Percentiles rank a stretch among this genome's conserved stretches.
phyloP scores from a whole-genome alignment of 2,329 filamentous ascomycete genomes.

The Fusarium solani-melongenae region DNA sequence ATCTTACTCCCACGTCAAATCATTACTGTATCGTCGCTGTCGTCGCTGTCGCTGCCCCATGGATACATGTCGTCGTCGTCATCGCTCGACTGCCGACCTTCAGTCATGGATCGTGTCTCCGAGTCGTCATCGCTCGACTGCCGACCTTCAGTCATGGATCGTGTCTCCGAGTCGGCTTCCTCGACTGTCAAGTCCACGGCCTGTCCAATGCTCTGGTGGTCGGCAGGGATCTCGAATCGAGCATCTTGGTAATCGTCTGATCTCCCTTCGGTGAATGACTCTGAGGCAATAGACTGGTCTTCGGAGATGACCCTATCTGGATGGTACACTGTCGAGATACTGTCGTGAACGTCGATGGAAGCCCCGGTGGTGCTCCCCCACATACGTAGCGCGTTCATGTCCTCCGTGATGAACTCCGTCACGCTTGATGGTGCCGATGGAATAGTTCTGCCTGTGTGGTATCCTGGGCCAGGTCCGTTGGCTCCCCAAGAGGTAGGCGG shows the following conservation, averaged over 20 bases:
- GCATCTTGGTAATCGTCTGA: conserved; percentile 51
- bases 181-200: conserved; percentile 42
- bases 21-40: conserved; percentile 16
- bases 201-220: conserved; percentile 41
- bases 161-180: conserved; percentile 25
- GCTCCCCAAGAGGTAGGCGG: conserved; percentile 58
- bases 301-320: conserved; percentile 48
- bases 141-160: conserved; percentile 8
- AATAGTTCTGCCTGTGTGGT: conserved; percentile 57
- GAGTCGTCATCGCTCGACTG: conserved; percentile 20
- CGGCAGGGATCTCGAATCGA: conserved; percentile 47
- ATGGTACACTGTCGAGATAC: conserved; percentile 51
- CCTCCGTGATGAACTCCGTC: conserved; percentile 50
- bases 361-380: conserved; percentile 48
- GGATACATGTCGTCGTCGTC: conserved; percentile 23
- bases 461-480: conserved; percentile 58
- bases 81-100: conserved; percentile 9
- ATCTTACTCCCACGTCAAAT: background rate
- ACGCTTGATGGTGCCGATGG: conserved; percentile 49
- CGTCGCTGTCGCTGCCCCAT: conserved; percentile 25
- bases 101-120: conserved; percentile 15
- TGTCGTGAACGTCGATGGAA: conserved; percentile 54
- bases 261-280: conserved; percentile 48
- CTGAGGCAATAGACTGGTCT: conserved; percentile 48
- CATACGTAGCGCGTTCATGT: conserved; percentile 48